Evolutionary conservation across 2,329 filamentous ascomycete genomes (phyloP), one percentile per base, ranked within the genome.

Genomic region (Botrytis aclada): DNA sequence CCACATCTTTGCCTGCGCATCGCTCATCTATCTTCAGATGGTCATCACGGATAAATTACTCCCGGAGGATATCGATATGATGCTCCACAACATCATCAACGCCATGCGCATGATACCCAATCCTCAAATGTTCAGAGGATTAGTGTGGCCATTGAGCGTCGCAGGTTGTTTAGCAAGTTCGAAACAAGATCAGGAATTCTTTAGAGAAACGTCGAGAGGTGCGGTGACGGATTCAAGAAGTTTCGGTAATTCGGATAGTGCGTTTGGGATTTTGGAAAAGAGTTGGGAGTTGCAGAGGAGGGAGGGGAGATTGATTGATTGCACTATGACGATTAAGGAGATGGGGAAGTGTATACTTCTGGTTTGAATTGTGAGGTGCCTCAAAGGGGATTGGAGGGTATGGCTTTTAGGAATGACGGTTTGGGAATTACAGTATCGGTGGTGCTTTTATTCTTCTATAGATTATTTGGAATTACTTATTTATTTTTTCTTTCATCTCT

Each of bases 131-230:
- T 70, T 74, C 8, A 47, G 74, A 43, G 72, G 72, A 1, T 51
- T 78, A 25, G 62, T 74, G 1, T 78, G 75, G 76, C 75, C 76
- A 25, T 45, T 77, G 3, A 75, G 72, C 37, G 62, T 78, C 6
- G 72, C 76, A 32, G 75, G 76, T 14, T 78, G 76, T 58, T 74
- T 78, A 66, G 76, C 74, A n/a, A 67, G 63, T 7, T 60, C 70
- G 4, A 18, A 43, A 29, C 43, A 39, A 20, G 73, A 76, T 45
- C 74, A 74, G 72, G 74, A 64, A 7, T 76, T 75, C 67, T 78
- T 77, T 56, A 66, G 69, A n/a, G 60, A 70, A 0, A 34, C 25
- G 6, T 41, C 64, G 8, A 22, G 47, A 10, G 64, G 41, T 4
- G 72, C 72, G 4, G 54, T 72, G 8, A 66, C 58, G 37, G 74